These are phyloP conservation scores for Oryza meridionalis DNA, from an alignment of 176 grass and related monocot genomes.

Conservation along the genomic window DNA sequence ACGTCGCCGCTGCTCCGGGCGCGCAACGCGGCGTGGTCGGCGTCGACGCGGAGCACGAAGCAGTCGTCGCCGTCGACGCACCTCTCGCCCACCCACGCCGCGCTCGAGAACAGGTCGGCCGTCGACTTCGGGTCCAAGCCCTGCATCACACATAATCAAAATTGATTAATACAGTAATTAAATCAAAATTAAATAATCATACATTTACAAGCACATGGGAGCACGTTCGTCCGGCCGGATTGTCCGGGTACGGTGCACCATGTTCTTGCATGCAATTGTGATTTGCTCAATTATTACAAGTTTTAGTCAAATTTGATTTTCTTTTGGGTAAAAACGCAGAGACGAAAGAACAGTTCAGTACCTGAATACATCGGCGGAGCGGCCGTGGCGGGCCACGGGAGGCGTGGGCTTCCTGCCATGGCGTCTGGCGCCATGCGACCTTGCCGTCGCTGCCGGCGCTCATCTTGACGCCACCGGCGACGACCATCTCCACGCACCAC, in stretches of 20 bases:
- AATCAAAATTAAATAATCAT: background rate
- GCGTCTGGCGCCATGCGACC: slow-evolving; percentile 79
- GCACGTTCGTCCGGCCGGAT: background rate
- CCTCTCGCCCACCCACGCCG: slow-evolving; percentile 65
- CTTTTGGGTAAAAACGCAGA: background rate
- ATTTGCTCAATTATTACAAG: background rate
- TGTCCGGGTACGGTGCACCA: background rate
- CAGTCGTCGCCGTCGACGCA: slow-evolving; percentile 63
- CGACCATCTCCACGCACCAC: slow-evolving; percentile 86
- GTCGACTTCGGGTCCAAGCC: slow-evolving; percentile 73
- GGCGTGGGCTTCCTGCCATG: slow-evolving; percentile 86
- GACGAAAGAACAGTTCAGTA: background rate
- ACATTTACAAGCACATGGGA: slow-evolving; percentile 16
- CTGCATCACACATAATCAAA: slow-evolving; percentile 38
- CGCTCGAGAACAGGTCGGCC: slow-evolving; percentile 69
- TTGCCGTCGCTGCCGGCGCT: slow-evolving; percentile 84
- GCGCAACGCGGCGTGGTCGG: slow-evolving; percentile 30
- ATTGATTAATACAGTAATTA: background rate
- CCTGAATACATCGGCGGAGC: slow-evolving; percentile 64
- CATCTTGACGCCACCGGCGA: slow-evolving; percentile 73
- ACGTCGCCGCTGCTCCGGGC: slow-evolving; percentile 58
- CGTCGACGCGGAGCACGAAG: slow-evolving; percentile 75
- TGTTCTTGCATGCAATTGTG: background rate
- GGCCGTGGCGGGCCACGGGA: slow-evolving; percentile 67
- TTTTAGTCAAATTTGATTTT: background rate